A percentile compares a stretch with the other conserved stretches of the same genome.
phyloP scores from a whole-genome alignment of 2,329 filamentous ascomycete species.

The Pyricularia sp. region DNA sequence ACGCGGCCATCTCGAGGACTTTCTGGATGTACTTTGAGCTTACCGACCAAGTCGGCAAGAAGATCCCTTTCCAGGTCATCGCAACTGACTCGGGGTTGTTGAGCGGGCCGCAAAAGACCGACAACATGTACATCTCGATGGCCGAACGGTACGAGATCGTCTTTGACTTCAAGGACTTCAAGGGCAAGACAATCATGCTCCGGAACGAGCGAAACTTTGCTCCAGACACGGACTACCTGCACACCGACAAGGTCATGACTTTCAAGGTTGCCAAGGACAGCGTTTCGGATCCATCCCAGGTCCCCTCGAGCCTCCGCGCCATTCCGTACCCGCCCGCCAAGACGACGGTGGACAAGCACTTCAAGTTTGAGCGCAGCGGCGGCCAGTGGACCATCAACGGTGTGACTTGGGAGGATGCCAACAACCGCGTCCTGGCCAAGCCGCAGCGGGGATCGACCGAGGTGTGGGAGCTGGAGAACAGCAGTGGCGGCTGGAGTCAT shows the following conservation, averaged over 20 bases:
- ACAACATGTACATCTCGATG: constrained; percentile 30
- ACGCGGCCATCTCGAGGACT: constrained; percentile 29
- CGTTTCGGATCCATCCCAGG: constrained; percentile 17
- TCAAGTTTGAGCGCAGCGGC: constrained; percentile 11
- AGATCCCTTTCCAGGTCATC: constrained; percentile 35
- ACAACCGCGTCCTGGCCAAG: constrained; percentile 30
- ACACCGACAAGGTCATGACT: constrained; percentile 33
- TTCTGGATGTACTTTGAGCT: constrained; percentile 32
- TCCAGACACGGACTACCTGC: constrained; percentile 32
- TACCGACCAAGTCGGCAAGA: constrained; percentile 7
- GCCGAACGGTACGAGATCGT: constrained; percentile 44
- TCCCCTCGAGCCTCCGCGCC: constrained; percentile 13
- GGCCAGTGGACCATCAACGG: constrained; percentile 32
- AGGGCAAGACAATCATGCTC: constrained; percentile 34
- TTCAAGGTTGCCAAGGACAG: constrained; percentile 28
- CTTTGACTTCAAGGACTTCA: constrained; percentile 34
- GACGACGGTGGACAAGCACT: constrained; percentile 9
- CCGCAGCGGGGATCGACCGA: constrained; percentile 29
- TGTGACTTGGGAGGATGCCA: constrained; percentile 27
- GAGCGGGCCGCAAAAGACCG: constrained; percentile 23
- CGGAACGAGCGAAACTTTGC: constrained; percentile 26
- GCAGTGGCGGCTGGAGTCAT: constrained; percentile 32
- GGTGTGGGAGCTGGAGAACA: constrained; percentile 33
- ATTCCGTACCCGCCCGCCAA: constrained; percentile 9
- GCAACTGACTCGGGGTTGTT: constrained; percentile 39